A percentile compares a stretch with the other conserved stretches of the same genome.
Conservation (phyloP, 495 filamentous ascomycete genomes). For the Apiosordaria backusii region DNA sequence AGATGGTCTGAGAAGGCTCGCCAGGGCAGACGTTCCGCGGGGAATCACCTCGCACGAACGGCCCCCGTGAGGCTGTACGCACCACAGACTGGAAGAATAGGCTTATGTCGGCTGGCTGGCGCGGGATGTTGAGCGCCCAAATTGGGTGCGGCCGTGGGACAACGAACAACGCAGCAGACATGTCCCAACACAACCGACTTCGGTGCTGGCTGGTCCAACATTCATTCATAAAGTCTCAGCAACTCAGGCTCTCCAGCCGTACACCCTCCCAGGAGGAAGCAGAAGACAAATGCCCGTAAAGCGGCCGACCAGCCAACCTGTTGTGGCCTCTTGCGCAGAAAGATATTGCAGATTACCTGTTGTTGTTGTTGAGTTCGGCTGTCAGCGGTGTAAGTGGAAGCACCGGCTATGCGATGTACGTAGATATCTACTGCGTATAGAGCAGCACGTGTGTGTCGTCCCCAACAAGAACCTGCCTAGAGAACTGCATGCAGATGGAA, state of each 20-base stretch:
- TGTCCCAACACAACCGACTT: not conserved
- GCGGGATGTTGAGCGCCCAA: slow-evolving; percentile 25
- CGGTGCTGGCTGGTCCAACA: not conserved
- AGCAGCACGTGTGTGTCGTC: not conserved
- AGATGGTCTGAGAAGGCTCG: slow-evolving; percentile 21
- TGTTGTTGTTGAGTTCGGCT: not conserved
- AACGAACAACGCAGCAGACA: not conserved
- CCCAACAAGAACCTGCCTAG: not conserved
- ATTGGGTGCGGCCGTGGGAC: slow-evolving; percentile 3
- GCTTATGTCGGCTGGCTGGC: slow-evolving; percentile 20
- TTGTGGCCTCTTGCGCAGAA: not conserved
- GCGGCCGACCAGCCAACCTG: not conserved
- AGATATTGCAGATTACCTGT: not conserved
- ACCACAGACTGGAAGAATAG: slow-evolving; percentile 14
- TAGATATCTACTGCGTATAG: not conserved
- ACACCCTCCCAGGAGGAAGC: not conserved
- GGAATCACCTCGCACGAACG: slow-evolving; percentile 21
- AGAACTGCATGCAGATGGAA: not conserved
- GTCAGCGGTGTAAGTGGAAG: not conserved
- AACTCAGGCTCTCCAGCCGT: not conserved
- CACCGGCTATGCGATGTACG: not conserved
- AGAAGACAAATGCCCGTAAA: not conserved
- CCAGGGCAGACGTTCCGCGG: slow-evolving; percentile 21
- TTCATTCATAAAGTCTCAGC: not conserved
- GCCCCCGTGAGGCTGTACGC: slow-evolving; percentile 24